phyloP scores from a whole-genome alignment of 1,284 basidiomycete genomes.

The Boletellus deceptivus region DNA sequence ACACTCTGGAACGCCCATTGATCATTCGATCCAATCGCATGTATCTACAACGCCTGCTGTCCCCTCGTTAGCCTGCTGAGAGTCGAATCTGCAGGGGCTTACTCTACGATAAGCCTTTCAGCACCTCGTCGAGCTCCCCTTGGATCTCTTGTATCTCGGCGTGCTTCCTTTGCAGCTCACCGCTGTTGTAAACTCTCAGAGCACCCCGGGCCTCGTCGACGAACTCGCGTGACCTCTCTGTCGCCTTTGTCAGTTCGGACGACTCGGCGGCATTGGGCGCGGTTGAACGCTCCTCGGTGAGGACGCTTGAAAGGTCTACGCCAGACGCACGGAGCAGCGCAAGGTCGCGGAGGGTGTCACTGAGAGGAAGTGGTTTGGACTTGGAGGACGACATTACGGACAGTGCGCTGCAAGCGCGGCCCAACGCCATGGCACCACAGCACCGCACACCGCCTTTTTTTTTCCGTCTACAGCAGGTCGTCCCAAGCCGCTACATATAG shows the following conservation, averaged over 20 bases:
- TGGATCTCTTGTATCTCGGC: slow-evolving; percentile 48
- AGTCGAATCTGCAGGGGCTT: slow-evolving; percentile 3
- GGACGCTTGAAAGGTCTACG: slow-evolving; percentile 47
- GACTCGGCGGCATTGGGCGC: slow-evolving; percentile 13
- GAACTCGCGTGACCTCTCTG: slow-evolving; percentile 55
- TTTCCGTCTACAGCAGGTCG: no score
- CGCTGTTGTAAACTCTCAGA: slow-evolving; percentile 52
- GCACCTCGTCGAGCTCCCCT: slow-evolving; percentile 38
- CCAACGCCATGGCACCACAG: no score
- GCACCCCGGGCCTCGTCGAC: slow-evolving; percentile 49
- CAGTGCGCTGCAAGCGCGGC: not conserved
- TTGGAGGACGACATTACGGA: slow-evolving; percentile 37
- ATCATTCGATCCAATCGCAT: not conserved
- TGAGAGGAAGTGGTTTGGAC: slow-evolving; percentile 54
- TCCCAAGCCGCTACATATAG: no score
- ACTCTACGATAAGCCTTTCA: slow-evolving; percentile 30
- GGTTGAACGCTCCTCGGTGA: slow-evolving; percentile 28
- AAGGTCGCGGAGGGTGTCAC: slow-evolving; percentile 66
- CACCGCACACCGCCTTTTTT: no score
- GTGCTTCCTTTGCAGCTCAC: slow-evolving; percentile 47
- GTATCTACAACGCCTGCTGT: not conserved
- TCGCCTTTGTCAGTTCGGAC: slow-evolving; percentile 36
- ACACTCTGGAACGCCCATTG: not conserved
- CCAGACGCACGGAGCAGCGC: slow-evolving; percentile 64
- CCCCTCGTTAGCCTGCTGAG: not conserved